phyloP scores from a whole-genome alignment of 768 basidiomycete genomes.

The Omphalotus guepiniiformis region DNA sequence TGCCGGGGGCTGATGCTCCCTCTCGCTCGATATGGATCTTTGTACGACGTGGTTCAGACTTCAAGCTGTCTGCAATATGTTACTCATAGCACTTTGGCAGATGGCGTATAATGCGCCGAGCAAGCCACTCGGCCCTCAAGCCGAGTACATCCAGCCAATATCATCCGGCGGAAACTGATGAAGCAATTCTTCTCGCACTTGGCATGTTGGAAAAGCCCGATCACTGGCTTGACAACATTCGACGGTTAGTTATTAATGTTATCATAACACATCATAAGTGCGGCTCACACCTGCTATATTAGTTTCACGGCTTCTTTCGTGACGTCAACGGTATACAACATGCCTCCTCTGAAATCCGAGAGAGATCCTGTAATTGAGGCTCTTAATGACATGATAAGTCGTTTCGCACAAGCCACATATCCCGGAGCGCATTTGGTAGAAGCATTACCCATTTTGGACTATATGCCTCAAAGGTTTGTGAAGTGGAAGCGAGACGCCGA shows the following conservation, averaged over 20 bases:
- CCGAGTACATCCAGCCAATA: not conserved
- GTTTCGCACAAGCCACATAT: not conserved
- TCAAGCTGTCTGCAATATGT: not conserved
- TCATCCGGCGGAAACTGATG: not conserved
- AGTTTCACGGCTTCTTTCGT: not conserved
- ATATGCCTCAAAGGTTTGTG: not conserved
- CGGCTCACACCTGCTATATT: not conserved
- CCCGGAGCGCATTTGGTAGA: conserved; percentile 6
- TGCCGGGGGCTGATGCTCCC: not conserved
- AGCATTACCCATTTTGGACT: not conserved
- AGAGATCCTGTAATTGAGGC: not conserved
- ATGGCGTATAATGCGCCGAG: conserved; percentile 7
- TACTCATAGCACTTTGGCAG: not conserved
- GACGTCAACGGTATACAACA: not conserved
- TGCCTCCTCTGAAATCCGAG: not conserved
- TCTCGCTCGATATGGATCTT: conserved; percentile 1
- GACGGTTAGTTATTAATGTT: not conserved
- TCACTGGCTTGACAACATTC: not conserved
- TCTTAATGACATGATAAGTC: not conserved
- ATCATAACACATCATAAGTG: not conserved
- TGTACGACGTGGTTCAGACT: not conserved
- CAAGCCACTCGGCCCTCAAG: not conserved
- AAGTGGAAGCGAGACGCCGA: conserved; percentile 7
- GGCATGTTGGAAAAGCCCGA: not conserved
- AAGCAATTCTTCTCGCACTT: not conserved